Base-by-base conservation (phyloP, 805 yeast genomes). In the Dipodascus albidus region DNA sequence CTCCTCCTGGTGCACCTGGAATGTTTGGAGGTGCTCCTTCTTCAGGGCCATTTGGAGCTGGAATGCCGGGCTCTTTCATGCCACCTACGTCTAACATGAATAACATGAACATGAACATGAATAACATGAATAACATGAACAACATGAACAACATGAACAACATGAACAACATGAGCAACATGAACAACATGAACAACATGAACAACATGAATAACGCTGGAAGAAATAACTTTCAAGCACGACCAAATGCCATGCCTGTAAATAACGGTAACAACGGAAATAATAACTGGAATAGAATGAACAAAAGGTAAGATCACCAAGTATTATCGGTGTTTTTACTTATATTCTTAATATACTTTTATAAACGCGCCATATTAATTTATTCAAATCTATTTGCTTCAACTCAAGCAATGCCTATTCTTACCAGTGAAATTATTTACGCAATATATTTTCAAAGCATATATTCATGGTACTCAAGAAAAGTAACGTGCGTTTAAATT, bases 1-100 rank as follows among this genome's bases (percentile, higher is more conserved):
- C 24, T 2, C 42, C 50, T 47, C 55, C 55, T 19, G 47, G 44
- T 2, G 50, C 50, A 50, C 57, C 59, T 2, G 38, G 41, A 20
- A 55, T 55, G 58, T 38, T 38, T 38, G 33, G 9, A 27, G 15
- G 44, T 14, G 44, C 20, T 17, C 56, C 55, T 9, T 53, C 55
- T 4, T 8, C 20, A 14, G 20, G 3, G 17, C 20, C 20, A 4
- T 38, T 38, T 38, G 44, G 44, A 11, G 20, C 17, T 38, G 49
- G 44, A 6, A 52, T 53, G 54, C 56, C 57, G 3, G 38, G 38
- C 35, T n/a, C 20, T 19, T 38, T 38, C 20, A 55, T 55, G 58
- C 56, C 55, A n/a, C 15, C 44, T 17, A 9, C 38, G 15, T 9
- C 15, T 9, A 50, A 49, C 20, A 51, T 48, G 55, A 50, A 53